These are phyloP conservation scores for Platismatia glauca DNA, from an alignment of 495 filamentous ascomycete species.

Conservation along the genomic window DNA sequence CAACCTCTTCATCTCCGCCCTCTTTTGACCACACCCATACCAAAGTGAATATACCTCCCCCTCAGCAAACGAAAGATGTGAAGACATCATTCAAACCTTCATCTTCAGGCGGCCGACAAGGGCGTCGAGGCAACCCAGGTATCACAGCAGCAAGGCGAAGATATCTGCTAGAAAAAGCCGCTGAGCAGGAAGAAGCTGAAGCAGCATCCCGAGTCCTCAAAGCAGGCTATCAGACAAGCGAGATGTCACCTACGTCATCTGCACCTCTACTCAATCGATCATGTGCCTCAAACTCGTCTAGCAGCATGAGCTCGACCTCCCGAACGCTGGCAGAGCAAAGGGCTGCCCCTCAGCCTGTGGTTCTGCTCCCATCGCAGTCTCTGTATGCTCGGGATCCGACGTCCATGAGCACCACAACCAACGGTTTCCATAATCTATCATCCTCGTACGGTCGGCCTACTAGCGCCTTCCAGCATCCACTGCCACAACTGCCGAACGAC, in stretches of 20 bases:
- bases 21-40: not conserved
- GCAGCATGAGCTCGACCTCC: conserved; percentile 1
- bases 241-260: not conserved
- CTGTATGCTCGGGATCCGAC: not conserved
- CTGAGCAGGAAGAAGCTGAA: not conserved
- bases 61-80: not conserved
- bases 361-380: not conserved
- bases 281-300: not conserved
- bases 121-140: not conserved
- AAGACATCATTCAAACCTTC: not conserved
- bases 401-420: not conserved
- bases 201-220: not conserved
- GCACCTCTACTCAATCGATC: not conserved
- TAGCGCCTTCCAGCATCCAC: not conserved
- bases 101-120: not conserved
- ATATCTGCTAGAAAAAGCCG: not conserved
- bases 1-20: not conserved
- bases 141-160: not conserved
- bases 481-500: not conserved
- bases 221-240: not conserved
- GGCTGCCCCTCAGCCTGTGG: not conserved
- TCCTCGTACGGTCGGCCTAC: not conserved
- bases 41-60: not conserved
- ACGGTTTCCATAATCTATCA: not conserved
- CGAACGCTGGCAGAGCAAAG: not conserved